These are phyloP conservation scores for Melanopsichium pennsylvanicum DNA, from an alignment of 1,284 basidiomycete species.

Conservation along the genomic window DNA sequence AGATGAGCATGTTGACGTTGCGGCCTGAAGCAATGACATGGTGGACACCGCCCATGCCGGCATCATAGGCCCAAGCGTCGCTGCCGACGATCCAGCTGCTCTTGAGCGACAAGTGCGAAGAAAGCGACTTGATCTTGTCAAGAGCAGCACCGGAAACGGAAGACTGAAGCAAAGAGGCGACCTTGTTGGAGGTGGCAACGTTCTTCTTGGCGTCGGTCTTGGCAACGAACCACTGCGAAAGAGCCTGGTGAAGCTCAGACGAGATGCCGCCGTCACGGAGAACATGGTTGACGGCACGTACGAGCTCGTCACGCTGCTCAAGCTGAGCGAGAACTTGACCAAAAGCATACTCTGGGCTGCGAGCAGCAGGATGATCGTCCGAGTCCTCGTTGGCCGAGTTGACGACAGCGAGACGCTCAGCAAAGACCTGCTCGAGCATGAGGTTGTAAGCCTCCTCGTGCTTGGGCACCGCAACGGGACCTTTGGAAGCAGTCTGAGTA, in stretches of 20 bases:
- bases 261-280: conserved; percentile 46
- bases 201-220: conserved; percentile 48
- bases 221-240: conserved; percentile 48
- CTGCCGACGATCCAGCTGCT: conserved; percentile 92
- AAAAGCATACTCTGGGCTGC: conserved; percentile 90
- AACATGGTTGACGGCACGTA: conserved; percentile 51
- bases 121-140: conserved; percentile 51
- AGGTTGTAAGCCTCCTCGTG: conserved; percentile 92
- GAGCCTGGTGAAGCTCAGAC: conserved; percentile 52
- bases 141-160: conserved; percentile 68
- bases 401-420: conserved; percentile 81
- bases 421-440: conserved; percentile 83
- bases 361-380: conserved; percentile 70
- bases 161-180: conserved; percentile 69
- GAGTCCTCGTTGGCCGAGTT: conserved; percentile 69
- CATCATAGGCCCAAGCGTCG: conserved; percentile 96
- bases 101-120: conserved; percentile 46
- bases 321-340: conserved; percentile 86
- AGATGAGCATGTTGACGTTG: conserved; percentile 93
- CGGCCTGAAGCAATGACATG: conserved; percentile 89
- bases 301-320: conserved; percentile 57
- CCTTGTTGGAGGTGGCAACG: conserved; percentile 44
- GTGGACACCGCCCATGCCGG: conserved; percentile 94
- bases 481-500: conserved; percentile 48
- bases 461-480: conserved; percentile 71